phyloP scores from a whole-genome alignment of 352 stramenopile genomes.

The Pythium biforme region DNA sequence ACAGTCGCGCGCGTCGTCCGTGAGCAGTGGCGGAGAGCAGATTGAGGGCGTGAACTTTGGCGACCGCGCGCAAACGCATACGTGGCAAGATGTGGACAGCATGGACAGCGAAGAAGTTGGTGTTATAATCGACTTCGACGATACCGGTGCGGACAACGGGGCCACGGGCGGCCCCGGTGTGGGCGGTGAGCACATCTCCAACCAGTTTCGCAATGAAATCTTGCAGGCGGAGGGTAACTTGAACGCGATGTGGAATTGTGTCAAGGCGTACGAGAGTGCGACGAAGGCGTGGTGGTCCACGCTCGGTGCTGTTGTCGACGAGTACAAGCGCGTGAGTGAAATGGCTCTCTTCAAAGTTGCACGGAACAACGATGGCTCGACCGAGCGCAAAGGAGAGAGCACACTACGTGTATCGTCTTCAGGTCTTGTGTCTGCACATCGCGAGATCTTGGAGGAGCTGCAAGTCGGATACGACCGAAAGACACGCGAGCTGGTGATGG shows the following conservation, averaged over 20 bases:
- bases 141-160: conserved; percentile 14
- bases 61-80: not conserved
- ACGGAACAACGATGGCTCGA: conserved; percentile 15
- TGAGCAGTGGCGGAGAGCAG: conserved; percentile 14
- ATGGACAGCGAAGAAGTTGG: conserved; percentile 64
- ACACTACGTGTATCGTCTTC: conserved; percentile 20
- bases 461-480: conserved; percentile 42
- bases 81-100: conserved; percentile 59
- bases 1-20: conserved; percentile 23
- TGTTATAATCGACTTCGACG: conserved; percentile 30
- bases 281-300: conserved; percentile 63
- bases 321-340: conserved; percentile 60
- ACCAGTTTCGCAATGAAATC: conserved; percentile 70
- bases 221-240: conserved; percentile 69
- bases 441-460: conserved; percentile 34
- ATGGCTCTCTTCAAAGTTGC: conserved; percentile 48
- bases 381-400: conserved; percentile 7
- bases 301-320: conserved; percentile 47
- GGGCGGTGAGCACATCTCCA: conserved; percentile 31
- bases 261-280: conserved; percentile 58
- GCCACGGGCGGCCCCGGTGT: not conserved
- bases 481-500: conserved; percentile 46
- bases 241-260: conserved; percentile 73
- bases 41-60: conserved; percentile 10
- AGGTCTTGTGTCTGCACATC: conserved; percentile 32